Conservation (phyloP, 2,329 filamentous ascomycete genomes). For the Dothideomycetes sp. region DNA sequence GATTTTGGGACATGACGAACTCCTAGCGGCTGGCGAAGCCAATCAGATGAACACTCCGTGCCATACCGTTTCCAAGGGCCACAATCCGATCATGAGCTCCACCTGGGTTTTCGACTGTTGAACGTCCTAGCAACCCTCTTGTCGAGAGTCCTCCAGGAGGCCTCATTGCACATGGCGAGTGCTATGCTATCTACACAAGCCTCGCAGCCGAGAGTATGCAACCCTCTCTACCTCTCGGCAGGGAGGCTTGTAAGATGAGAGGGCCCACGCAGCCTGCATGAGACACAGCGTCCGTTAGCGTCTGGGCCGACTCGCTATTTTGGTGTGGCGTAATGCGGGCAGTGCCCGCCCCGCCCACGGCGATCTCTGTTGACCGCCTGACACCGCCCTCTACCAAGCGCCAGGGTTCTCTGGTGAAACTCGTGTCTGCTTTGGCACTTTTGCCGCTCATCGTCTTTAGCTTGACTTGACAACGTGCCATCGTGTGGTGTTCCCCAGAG, state of each 20-base stretch:
- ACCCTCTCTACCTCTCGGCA: neutral
- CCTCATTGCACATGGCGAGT: too few relatives aligned
- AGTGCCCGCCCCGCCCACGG: neutral
- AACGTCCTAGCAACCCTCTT: neutral
- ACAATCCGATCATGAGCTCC: neutral
- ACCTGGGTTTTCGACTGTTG: neutral
- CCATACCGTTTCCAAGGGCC: neutral
- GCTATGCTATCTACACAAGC: too few relatives aligned
- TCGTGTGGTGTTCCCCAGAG: neutral
- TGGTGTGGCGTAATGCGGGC: neutral
- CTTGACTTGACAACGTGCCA: neutral
- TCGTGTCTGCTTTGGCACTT: neutral
- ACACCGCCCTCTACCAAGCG: neutral
- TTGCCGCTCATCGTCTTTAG: neutral
- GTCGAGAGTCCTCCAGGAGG: neutral
- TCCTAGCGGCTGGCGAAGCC: neutral
- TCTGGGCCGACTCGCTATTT: neutral
- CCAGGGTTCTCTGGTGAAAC: neutral
- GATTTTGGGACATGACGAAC: neutral
- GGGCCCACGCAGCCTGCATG: neutral
- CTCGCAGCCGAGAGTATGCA: too few relatives aligned
- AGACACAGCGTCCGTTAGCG: neutral
- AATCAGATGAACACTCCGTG: neutral
- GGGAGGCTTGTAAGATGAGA: neutral
- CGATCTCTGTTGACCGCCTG: neutral